Conservation (phyloP, 805 yeast species). For the Cyberlindnera veronae region DNA sequence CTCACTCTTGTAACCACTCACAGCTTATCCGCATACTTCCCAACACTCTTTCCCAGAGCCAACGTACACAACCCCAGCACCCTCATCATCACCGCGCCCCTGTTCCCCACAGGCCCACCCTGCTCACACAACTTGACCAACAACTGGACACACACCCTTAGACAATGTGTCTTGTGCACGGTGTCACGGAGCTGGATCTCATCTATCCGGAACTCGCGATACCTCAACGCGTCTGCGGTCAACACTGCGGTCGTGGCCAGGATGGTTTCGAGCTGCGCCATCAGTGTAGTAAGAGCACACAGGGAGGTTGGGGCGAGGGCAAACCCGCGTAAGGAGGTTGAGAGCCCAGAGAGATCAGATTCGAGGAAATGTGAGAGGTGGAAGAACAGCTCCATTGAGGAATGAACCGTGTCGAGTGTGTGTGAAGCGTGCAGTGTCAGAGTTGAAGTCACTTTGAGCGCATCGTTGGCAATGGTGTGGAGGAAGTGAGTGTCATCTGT, state of each 20-base stretch:
- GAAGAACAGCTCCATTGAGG: constrained; percentile 12
- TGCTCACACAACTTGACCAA: neutral
- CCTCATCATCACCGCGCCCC: constrained; percentile 3
- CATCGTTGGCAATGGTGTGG: constrained; percentile 3
- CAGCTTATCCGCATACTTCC: constrained; percentile 5
- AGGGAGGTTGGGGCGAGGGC: neutral
- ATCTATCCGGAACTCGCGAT: constrained; percentile 6
- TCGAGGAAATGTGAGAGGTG: constrained; percentile 5
- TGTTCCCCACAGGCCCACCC: neutral
- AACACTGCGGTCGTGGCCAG: constrained; percentile 1
- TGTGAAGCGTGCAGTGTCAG: constrained; percentile 5
- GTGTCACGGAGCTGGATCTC: neutral
- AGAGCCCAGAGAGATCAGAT: neutral
- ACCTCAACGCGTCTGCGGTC: constrained; percentile 3
- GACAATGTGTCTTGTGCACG: neutral
- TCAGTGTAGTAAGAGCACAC: neutral
- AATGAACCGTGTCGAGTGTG: constrained; percentile 3
- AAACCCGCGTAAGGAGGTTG: neutral
- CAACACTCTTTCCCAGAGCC: constrained; percentile 6
- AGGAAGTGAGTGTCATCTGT: constrained; percentile 8
- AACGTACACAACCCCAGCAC: constrained; percentile 4
- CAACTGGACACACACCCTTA: constrained; percentile 1
- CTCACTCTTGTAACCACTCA: too few relatives aligned
- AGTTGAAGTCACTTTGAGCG: constrained; percentile 4
- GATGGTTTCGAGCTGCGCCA: neutral